Base-by-base conservation (phyloP, 257 asterid species). In the Hygrophila difformis region DNA sequence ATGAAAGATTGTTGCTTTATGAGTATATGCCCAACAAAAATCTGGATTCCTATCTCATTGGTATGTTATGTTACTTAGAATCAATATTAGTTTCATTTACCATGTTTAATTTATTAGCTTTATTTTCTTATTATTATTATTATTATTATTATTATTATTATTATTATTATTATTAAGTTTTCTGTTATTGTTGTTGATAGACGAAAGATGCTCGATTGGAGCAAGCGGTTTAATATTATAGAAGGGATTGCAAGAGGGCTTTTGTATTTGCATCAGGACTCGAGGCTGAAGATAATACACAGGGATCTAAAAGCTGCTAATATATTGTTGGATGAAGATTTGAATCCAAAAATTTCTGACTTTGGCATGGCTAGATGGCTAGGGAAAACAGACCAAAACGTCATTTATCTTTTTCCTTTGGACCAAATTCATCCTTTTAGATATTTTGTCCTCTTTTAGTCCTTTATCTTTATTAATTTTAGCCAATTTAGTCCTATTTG, bases 161-260 rank as follows among this genome's bases (percentile, higher is more conserved):
- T n/a, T n/a, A n/a, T n/a, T n/a, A n/a, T n/a, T n/a, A n/a, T n/a
- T n/a, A n/a, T n/a, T n/a, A n/a, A n/a, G n/a, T n/a, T n/a, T n/a
- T n/a, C n/a, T n/a, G n/a, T n/a, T n/a, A n/a, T n/a, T n/a, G n/a
- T n/a, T n/a, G n/a, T n/a, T 26, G 31, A 3, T 26, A 26, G 7
- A 26, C 8, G 31, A 26, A 5, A 83, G 97, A 81, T 53, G 45
- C 77, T 88, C 28, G 77, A 76, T 55, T 84, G 95, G 95, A 69
- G 53, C 23, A 65, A 67, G 58, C 67, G 95, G 17, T 75, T 78
- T 34, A 59, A 18, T 21, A 78, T 88, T 45, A 84, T 88, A 19
- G 85, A 75, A 70, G 97, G 95, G 57, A 81, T 88, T 40, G 97
- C 95, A 8, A 57, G 97, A 69, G 97, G 97, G 51, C 81, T 88